Evolutionary conservation across 2,329 filamentous ascomycete genomes (phyloP), one percentile per base, ranked within the genome.

Genomic region (Lizonia empirigonia): DNA sequence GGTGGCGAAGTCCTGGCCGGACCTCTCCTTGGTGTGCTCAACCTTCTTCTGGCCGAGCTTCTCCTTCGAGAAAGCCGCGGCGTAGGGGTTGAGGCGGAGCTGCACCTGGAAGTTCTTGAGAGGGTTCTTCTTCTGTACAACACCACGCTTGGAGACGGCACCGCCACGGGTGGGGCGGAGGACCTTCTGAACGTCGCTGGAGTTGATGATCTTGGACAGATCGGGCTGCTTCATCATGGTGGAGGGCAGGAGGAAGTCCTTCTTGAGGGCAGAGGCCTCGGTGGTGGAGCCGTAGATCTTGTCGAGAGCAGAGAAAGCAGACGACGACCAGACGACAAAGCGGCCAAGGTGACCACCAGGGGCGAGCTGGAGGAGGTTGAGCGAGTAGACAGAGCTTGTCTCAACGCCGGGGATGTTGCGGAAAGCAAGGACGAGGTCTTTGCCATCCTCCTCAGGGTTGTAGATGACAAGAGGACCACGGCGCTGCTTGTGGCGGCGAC

Each of bases 91-190:
- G 78, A 99, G 89, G 73, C 94, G 89, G 76, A 99, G 89, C 80
- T 97, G 86, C 67, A 99, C 89, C 85, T 97, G 94, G 87, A 91
- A 96, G 89, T 99, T 99, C 81, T 84, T 85, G 69, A 99, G 91
- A 74, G 94, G 94, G 86, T 99, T 99, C 92, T 97, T 97, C 91
- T 99, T 99, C 86, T 97, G 93, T 67, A 96, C 91, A 74, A 84
- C 81, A 67, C 83, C 81, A 75, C 94, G 90, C 87, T 97, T 97
- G 80, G 91, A 95, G 75, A 86, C 80, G 74, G 91, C 86, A 69
- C 88, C 86, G 70, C 94, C 94, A 85, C 92, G 94, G 78, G 92
- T 91, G 58, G 88, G 91, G 71, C 89, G 87, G 74, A 99, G 86
- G 54, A 96, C 93, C 79, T 88, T 90, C 88, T 99, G 94, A 78